Conservation (phyloP, 345 rosid genomes). For the Citrus glauca region DNA sequence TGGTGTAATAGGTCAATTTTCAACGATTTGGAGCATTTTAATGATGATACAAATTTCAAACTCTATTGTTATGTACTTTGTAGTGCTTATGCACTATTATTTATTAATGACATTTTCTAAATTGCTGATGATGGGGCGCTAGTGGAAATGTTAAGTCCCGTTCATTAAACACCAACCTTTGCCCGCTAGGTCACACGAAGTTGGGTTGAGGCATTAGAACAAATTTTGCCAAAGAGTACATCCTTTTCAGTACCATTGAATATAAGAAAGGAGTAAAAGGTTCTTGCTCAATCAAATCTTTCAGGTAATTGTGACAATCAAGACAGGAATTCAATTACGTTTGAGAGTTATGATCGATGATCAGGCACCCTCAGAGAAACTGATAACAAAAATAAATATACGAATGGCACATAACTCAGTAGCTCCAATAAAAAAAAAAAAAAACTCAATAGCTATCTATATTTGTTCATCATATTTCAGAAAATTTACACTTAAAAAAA, state of each 20-base stretch:
- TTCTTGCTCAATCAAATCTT: neutral
- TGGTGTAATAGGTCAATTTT: neutral
- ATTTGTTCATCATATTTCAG: neutral
- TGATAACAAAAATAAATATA: neutral
- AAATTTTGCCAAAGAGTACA: neutral
- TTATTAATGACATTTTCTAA: neutral
- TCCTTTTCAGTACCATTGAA: neutral
- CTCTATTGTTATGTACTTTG: too few relatives aligned
- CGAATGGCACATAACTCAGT: neutral
- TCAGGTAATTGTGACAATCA: neutral
- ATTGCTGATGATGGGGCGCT: neutral
- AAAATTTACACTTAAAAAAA: constrained; percentile 2
- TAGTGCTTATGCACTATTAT: too few relatives aligned
- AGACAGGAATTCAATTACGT: neutral
- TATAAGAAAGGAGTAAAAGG: neutral
- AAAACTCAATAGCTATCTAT: neutral
- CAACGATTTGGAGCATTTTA: neutral
- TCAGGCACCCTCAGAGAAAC: neutral
- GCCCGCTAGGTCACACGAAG: too few relatives aligned
- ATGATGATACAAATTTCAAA: neutral
- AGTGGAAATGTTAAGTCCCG: too few relatives aligned
- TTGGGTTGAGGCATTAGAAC: too few relatives aligned
- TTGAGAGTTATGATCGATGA: neutral
- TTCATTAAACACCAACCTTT: too few relatives aligned
- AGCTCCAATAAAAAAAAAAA: too few relatives aligned